These are phyloP conservation scores for Botryosphaeria dothidea DNA, from an alignment of 2,329 filamentous ascomycete species.

Conservation along the genomic window DNA sequence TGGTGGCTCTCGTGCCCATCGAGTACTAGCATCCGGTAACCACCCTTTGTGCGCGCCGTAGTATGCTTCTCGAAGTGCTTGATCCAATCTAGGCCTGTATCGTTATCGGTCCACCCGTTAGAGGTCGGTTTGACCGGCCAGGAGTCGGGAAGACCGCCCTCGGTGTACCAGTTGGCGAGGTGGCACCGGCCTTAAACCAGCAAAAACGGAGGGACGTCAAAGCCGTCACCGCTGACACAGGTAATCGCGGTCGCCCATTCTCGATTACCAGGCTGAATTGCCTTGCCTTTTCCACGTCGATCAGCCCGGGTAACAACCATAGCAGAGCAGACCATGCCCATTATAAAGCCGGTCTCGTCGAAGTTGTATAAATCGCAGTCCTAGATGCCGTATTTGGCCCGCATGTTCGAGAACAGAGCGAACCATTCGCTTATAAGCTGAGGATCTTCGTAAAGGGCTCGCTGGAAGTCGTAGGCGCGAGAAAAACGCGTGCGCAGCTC, in stretches of 20 bases:
- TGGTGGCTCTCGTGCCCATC: conserved; percentile 37
- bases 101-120: conserved; percentile 39
- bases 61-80: conserved; percentile 38
- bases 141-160: conserved; percentile 1
- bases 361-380: conserved; percentile 26
- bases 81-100: conserved; percentile 35
- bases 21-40: conserved; percentile 37
- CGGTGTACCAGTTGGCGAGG: conserved; percentile 15
- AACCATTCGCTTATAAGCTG: conserved; percentile 18
- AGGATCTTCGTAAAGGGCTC: conserved; percentile 21
- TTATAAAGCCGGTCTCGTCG: conserved; percentile 35
- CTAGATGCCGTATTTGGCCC: conserved; percentile 21
- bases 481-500: conserved; percentile 21
- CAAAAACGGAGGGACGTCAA: background rate
- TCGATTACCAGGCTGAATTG: conserved; percentile 28
- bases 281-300: conserved; percentile 22
- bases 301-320: conserved; percentile 31
- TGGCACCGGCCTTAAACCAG: background rate
- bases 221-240: conserved; percentile 19
- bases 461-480: conserved; percentile 22
- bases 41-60: conserved; percentile 25
- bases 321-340: conserved; percentile 28
- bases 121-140: background rate
- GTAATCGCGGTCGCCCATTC: conserved; percentile 31
- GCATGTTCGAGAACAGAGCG: background rate